Evolutionary conservation across 768 basidiomycete genomes (phyloP), one percentile per base, ranked within the genome.

Genomic region (Coprinopsis strossmayeri): DNA sequence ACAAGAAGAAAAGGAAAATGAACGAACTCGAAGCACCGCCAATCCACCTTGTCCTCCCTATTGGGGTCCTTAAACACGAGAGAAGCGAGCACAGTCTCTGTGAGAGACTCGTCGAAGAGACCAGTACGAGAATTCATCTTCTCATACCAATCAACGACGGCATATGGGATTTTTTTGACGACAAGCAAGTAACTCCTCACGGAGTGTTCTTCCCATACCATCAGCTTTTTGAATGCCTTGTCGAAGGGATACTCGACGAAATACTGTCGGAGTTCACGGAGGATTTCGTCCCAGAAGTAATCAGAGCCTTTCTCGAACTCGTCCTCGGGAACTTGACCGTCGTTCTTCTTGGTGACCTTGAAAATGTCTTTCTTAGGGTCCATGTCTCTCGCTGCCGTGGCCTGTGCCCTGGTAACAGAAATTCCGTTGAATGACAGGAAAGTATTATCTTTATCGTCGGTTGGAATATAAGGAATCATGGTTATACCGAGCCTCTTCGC

Each of bases 391-490:
- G n/a, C 39, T n/a, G n/a, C n/a, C n/a, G n/a, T n/a, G n/a, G n/a
- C n/a, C n/a, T n/a, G 30, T 2, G 12, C 27, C 45, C 27, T 34
- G 9, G 28, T 34, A 18, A 54, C 51, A n/a, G 48, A 28, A 46
- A 55, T 40, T 20, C 53, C 52, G 40, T 64, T 65, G 51, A 46
- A 65, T 38, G 45, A 52, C 13, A 59, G 28, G 47, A 65, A 60
- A 5, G 57, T 42, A 39, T 58, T 55, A 32, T n/a, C n/a, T n/a
- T n/a, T n/a, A n/a, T 53, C 47, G 28, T 47, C 34, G 13, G 15
- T 18, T 5, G n/a, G 20, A 38, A 45, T 1, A 24, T 37, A 46
- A 34, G 18, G 25, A 9, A 45, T 10, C 34, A 45, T 37, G 25
- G 5, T 26, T 11, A 32, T 57, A 21, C 13, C 44, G 41, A 27